phyloP scores from a whole-genome alignment of 208 protist species.

The Leptomonas pyrrhocoris region DNA sequence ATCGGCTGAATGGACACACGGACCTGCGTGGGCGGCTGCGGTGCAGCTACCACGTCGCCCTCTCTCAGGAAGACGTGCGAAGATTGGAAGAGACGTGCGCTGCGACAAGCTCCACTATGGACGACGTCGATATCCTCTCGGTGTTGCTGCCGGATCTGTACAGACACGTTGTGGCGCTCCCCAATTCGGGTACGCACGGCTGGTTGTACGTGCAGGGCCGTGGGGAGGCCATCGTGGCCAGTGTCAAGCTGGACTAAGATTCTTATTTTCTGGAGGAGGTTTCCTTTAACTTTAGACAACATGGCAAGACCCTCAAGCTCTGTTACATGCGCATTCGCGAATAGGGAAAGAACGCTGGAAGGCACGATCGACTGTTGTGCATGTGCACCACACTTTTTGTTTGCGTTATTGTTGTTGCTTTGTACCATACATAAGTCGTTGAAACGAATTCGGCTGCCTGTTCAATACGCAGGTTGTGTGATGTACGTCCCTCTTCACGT shows the following conservation, averaged over 20 bases:
- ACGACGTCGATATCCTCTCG: not conserved
- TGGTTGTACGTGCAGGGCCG: conserved; percentile 39
- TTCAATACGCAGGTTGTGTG: no score
- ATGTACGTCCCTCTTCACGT: no score
- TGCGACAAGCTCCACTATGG: not conserved
- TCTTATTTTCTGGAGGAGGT: no score
- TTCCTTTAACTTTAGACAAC: no score
- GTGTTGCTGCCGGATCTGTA: conserved; percentile 4
- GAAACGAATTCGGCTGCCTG: no score
- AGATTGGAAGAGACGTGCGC: conserved; percentile 12
- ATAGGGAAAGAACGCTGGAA: no score
- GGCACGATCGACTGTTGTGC: no score
- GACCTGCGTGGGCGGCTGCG: not conserved
- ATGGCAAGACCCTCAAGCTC: no score
- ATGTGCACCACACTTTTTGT: no score
- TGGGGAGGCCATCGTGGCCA: conserved; percentile 18
- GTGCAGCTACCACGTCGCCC: conserved; percentile 10
- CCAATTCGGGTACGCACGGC: conserved; percentile 5
- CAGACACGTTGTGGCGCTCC: conserved; percentile 13
- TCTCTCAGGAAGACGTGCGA: conserved; percentile 19
- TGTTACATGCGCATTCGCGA: no score
- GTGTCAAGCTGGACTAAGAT: conserved; percentile 8
- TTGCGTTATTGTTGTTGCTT: no score
- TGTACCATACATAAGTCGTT: no score
- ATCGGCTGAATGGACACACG: conserved; percentile 42